These are phyloP conservation scores for Lepidium africanum DNA, from an alignment of 345 rosid species.

Conservation along the genomic window DNA sequence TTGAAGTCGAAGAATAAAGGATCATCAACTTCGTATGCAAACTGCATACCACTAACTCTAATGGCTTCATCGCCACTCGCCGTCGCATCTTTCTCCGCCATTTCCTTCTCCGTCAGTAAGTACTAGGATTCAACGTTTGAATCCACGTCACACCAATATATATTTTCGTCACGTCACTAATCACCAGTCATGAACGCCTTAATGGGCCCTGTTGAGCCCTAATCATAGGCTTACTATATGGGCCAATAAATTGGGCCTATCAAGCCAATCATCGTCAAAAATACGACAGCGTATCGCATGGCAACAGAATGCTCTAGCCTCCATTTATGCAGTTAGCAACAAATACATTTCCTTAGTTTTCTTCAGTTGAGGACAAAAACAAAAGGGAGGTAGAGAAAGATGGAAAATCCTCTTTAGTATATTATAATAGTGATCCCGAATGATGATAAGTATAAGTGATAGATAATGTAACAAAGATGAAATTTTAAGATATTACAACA, in stretches of 20 bases:
- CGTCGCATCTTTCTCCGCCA: conserved; percentile 27
- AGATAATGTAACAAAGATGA: conserved; percentile 5
- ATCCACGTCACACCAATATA: neutral
- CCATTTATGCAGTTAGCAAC: too few relatives aligned
- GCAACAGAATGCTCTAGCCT: too few relatives aligned
- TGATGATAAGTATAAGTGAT: neutral
- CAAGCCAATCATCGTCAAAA: too few relatives aligned
- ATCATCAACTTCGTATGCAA: conserved; percentile 48
- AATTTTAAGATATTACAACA: neutral
- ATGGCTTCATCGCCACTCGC: conserved; percentile 31
- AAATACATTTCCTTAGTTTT: too few relatives aligned
- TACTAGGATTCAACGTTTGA: neutral
- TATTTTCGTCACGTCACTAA: neutral
- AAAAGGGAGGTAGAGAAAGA: too few relatives aligned
- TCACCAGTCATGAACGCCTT: too few relatives aligned
- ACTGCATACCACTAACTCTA: conserved; percentile 72
- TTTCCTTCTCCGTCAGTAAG: neutral
- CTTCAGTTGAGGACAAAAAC: too few relatives aligned
- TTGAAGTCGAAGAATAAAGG: conserved; percentile 69
- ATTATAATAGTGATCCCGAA: neutral
- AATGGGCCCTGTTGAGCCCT: too few relatives aligned
- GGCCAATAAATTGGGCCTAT: too few relatives aligned
- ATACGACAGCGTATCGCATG: too few relatives aligned
- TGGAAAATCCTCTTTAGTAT: neutral
- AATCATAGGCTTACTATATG: too few relatives aligned